Percentiles rank a stretch among this genome's conserved stretches.
Conservation (phyloP, 108 stramenopile genomes). For the Phaeodactylum tricornutum region DNA sequence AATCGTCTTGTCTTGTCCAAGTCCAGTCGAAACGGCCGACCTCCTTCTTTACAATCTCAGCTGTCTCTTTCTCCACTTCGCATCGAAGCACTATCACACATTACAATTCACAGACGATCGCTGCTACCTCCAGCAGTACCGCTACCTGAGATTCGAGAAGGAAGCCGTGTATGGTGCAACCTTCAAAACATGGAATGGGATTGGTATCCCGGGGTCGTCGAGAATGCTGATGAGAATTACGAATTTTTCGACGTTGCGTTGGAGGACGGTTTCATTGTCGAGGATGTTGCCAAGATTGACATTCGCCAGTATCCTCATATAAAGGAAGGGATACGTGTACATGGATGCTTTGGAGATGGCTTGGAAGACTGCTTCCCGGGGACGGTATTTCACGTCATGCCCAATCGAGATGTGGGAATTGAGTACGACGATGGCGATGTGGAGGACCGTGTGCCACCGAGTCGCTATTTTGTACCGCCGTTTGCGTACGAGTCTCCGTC, state of each 20-base stretch:
- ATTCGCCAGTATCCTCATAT: constrained; percentile 2
- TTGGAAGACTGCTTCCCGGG: constrained; percentile 10
- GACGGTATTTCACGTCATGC: constrained; percentile 7
- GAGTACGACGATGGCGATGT: constrained; percentile 16
- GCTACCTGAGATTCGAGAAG: not conserved
- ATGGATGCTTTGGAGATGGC: constrained; percentile 4
- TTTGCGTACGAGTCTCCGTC: constrained; percentile 4
- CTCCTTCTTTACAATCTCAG: too few species aligned
- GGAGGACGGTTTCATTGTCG: constrained; percentile 10
- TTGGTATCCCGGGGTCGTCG: constrained; percentile 3
- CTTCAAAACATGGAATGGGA: not conserved
- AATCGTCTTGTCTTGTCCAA: too few species aligned
- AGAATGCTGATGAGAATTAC: not conserved
- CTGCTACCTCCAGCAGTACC: not conserved
- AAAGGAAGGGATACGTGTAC: constrained; percentile 12
- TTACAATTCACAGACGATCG: not conserved
- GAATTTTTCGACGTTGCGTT: constrained; percentile 9
- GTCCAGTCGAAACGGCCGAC: too few species aligned
- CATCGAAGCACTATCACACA: not conserved
- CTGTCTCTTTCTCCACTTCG: too few species aligned
- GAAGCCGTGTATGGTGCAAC: not conserved
- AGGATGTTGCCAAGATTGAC: not conserved
- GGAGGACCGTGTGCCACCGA: constrained; percentile 8
- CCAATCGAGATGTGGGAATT: constrained; percentile 16
- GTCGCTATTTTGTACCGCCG: not conserved